Evolutionary conservation across 306 rosid species (phyloP).

Genomic region (Alnus glutinosa): DNA sequence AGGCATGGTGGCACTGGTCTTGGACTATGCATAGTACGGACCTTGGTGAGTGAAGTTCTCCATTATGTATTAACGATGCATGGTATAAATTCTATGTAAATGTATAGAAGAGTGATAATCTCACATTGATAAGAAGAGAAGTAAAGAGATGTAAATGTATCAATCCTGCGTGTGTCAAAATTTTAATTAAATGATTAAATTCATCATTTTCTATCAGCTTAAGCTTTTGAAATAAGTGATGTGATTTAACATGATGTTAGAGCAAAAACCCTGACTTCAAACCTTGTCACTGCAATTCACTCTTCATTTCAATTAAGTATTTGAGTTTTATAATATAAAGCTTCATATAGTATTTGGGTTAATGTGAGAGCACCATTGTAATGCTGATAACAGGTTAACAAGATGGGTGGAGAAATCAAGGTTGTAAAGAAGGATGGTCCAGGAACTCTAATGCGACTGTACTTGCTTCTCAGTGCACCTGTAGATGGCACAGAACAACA

Average conservation of each 20-base stretch:
- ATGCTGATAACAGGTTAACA: slow-evolving; percentile 63
- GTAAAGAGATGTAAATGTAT: background rate
- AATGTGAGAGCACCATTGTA: background rate
- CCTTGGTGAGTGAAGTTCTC: slow-evolving; percentile 66
- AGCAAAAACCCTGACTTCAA: no score
- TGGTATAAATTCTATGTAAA: background rate
- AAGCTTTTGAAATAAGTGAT: background rate
- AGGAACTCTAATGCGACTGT: slow-evolving; percentile 84
- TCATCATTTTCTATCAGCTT: background rate
- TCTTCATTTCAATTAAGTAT: no score
- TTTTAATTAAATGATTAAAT: no score
- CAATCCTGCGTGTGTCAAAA: background rate
- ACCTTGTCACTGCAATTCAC: no score
- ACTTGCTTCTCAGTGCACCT: slow-evolving; percentile 72
- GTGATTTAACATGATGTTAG: no score
- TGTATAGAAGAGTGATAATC: background rate
- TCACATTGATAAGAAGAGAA: background rate
- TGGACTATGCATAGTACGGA: slow-evolving; percentile 94
- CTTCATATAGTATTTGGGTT: background rate
- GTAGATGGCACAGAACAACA: slow-evolving; percentile 66
- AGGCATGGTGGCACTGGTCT: slow-evolving; percentile 99
- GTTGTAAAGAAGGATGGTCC: slow-evolving; percentile 78
- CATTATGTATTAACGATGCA: slow-evolving; percentile 6
- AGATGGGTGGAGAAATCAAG: slow-evolving; percentile 99
- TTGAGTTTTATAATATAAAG: background rate